phyloP scores from a whole-genome alignment of 805 yeast species.

The Metschnikowia gelsemii region DNA sequence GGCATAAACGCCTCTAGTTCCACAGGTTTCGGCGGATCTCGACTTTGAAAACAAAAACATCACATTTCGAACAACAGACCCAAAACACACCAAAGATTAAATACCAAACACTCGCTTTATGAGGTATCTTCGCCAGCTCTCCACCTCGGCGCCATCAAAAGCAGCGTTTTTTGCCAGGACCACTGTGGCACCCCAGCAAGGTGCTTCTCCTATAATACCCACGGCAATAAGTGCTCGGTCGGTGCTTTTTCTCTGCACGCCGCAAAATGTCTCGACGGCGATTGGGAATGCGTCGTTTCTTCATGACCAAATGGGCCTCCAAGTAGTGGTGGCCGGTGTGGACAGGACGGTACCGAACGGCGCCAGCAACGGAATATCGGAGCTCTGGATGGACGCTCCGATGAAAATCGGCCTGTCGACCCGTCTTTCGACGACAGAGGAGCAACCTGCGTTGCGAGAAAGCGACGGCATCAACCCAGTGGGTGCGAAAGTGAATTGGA shows the following conservation, averaged over 20 bases:
- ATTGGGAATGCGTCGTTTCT: conserved; percentile 32
- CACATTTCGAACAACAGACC: too few species aligned
- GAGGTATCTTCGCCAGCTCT: conserved; percentile 8
- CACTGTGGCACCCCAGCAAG: conserved; percentile 12
- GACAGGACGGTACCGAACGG: conserved; percentile 38
- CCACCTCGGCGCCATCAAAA: conserved; percentile 8
- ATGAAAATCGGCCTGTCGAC: conserved; percentile 22
- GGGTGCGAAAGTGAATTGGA: conserved; percentile 41
- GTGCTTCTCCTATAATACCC: conserved; percentile 8
- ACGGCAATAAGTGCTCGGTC: conserved; percentile 26
- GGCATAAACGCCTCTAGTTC: too few species aligned
- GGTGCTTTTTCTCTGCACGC: conserved; percentile 37
- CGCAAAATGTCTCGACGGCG: conserved; percentile 30
- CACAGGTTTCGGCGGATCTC: too few species aligned
- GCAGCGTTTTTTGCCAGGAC: conserved; percentile 19
- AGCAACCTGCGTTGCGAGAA: conserved; percentile 24
- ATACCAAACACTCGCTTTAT: not conserved
- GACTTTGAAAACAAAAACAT: too few species aligned
- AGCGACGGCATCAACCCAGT: conserved; percentile 39
- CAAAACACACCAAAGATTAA: not conserved
- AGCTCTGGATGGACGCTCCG: conserved; percentile 37
- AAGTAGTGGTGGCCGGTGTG: conserved; percentile 42
- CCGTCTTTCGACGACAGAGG: conserved; percentile 27
- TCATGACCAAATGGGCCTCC: conserved; percentile 27
- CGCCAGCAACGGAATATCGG: conserved; percentile 35